These are phyloP conservation scores for Lasiosphaeria miniovina DNA, from an alignment of 495 filamentous ascomycete species.

Conservation along the genomic window DNA sequence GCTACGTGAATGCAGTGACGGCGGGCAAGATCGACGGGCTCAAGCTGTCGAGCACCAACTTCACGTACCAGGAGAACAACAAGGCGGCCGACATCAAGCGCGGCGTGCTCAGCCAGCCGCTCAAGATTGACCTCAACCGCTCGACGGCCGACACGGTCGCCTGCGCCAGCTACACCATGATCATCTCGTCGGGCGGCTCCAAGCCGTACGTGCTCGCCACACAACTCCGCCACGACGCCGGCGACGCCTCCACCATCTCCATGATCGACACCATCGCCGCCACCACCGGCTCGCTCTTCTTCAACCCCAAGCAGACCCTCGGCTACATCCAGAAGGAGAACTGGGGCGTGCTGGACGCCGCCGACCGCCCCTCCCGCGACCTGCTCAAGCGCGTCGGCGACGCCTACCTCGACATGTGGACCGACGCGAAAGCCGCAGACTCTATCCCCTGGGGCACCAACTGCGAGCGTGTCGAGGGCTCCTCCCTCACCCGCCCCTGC, in stretches of 20 bases:
- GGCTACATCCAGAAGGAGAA: constrained; percentile 41
- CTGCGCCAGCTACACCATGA: constrained; percentile 44
- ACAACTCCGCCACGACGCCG: constrained; percentile 40
- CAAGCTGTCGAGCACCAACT: constrained; percentile 31
- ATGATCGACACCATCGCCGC: constrained; percentile 46
- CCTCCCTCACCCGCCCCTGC: constrained; percentile 37
- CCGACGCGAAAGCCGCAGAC: constrained; percentile 41
- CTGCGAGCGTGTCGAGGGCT: constrained; percentile 48
- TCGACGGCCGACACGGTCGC: constrained; percentile 39
- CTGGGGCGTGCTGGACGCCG: constrained; percentile 34
- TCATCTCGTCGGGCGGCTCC: constrained; percentile 35
- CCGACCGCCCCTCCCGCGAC: constrained; percentile 30
- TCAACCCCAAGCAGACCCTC: constrained; percentile 43
- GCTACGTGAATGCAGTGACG: constrained; percentile 36
- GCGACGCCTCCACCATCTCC: constrained; percentile 32
- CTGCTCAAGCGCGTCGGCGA: constrained; percentile 44
- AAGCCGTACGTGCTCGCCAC: constrained; percentile 44
- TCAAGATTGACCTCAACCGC: constrained; percentile 38
- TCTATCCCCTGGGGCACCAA: constrained; percentile 46
- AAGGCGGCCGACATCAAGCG: constrained; percentile 31
- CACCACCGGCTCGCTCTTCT: constrained; percentile 47
- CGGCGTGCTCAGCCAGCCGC: constrained; percentile 32
- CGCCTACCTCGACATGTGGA: constrained; percentile 51
- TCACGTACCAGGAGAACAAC: constrained; percentile 45
- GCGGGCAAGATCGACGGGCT: constrained; percentile 29